Evolutionary conservation across 805 yeast species (phyloP).

Genomic region (Yarrowia hollandica): DNA sequence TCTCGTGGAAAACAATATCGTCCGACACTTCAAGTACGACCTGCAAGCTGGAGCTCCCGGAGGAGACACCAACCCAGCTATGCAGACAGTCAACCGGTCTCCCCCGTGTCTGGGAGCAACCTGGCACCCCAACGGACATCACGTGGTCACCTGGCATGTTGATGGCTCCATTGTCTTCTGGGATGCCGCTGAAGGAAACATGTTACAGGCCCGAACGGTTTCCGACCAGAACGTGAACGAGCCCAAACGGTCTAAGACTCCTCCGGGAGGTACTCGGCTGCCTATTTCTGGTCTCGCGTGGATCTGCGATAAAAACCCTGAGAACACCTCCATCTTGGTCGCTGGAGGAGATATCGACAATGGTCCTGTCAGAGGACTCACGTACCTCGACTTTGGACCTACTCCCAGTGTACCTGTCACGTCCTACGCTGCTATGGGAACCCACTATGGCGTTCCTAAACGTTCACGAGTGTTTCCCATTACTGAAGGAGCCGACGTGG

Average conservation of each 20-base stretch:
- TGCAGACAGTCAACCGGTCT: slow-evolving; percentile 37
- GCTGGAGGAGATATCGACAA: slow-evolving; percentile 63
- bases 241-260: slow-evolving; percentile 42
- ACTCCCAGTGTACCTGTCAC: slow-evolving; percentile 76
- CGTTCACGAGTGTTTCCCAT: slow-evolving; percentile 59
- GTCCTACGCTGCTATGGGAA: slow-evolving; percentile 79
- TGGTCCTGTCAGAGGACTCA: slow-evolving; percentile 47
- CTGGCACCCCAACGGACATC: slow-evolving; percentile 94
- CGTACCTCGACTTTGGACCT: slow-evolving; percentile 70
- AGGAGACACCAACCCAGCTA: slow-evolving; percentile 48
- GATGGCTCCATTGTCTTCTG: slow-evolving; percentile 89
- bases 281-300: slow-evolving; percentile 60
- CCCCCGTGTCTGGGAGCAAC: slow-evolving; percentile 55
- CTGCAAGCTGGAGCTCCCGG: slow-evolving; percentile 72
- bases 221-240: slow-evolving; percentile 64
- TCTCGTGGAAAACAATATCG: slow-evolving; percentile 54
- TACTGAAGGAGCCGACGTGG: slow-evolving; percentile 47
- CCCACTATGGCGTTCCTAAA: slow-evolving; percentile 63
- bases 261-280: slow-evolving; percentile 35
- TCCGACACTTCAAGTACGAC: slow-evolving; percentile 63
- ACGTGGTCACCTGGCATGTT: slow-evolving; percentile 71
- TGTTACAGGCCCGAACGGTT: slow-evolving; percentile 71
- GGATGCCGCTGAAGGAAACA: slow-evolving; percentile 80
- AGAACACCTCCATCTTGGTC: slow-evolving; percentile 69
- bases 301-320: slow-evolving; percentile 81